Evolutionary conservation across 2,329 filamentous ascomycete species (phyloP).

Genomic region (Talaromyces atroroseus): DNA sequence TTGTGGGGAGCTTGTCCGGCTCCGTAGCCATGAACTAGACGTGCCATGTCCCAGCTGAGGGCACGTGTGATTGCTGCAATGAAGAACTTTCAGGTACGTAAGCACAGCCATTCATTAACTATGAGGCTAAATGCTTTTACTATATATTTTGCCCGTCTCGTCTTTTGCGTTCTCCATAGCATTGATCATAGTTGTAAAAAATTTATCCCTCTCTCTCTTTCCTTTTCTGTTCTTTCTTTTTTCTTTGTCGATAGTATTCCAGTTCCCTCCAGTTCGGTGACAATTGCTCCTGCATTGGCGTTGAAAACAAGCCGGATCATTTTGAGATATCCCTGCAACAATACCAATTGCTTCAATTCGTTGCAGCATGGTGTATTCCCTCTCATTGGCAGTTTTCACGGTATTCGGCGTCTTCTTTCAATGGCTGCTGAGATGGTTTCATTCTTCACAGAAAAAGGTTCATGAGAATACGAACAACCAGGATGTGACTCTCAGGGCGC

Average conservation of each 20-base stretch:
- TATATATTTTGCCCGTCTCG: constrained; percentile 2
- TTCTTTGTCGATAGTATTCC: neutral
- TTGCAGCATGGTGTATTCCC: constrained; percentile 27
- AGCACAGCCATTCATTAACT: neutral
- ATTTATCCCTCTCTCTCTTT: constrained; percentile 8
- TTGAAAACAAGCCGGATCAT: neutral
- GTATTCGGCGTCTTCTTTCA: constrained; percentile 25
- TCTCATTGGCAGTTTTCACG: constrained; percentile 26
- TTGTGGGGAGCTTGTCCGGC: constrained; percentile 15
- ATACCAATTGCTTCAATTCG: neutral
- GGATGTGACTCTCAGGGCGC: constrained; percentile 30
- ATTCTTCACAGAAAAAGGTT: neutral
- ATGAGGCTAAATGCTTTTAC: neutral
- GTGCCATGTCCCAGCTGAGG: neutral
- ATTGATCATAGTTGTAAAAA: neutral
- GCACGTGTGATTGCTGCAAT: constrained; percentile 12
- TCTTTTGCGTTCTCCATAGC: neutral
- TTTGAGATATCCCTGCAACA: neutral
- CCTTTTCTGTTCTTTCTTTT: neutral
- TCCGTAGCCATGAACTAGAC: constrained; percentile 7
- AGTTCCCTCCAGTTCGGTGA: neutral
- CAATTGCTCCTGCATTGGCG: neutral
- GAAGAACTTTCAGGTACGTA: constrained; percentile 6
- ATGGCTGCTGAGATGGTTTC: constrained; percentile 19
- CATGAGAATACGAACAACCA: constrained; percentile 10